A percentile compares a stretch with the other conserved stretches of the same genome.
These are phyloP conservation scores for Venturia oleaginea DNA, from an alignment of 2,329 filamentous ascomycete genomes.

Conservation along the genomic window DNA sequence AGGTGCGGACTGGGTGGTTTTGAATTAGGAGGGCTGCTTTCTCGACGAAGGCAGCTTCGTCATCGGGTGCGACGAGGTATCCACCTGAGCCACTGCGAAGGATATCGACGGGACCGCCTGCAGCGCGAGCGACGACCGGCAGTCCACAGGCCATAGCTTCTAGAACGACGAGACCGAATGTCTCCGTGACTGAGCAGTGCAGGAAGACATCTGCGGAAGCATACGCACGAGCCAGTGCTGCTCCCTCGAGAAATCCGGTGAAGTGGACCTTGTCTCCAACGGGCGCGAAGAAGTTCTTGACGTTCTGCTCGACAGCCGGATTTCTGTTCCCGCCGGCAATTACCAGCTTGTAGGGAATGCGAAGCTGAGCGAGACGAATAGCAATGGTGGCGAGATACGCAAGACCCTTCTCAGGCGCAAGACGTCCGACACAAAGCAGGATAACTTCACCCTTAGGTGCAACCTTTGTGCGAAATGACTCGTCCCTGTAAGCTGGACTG, in stretches of 20 bases:
- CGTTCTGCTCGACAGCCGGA: slow-evolving; percentile 50
- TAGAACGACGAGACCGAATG: slow-evolving; percentile 61
- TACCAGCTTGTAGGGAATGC: slow-evolving; percentile 53
- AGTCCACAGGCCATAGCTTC: slow-evolving; percentile 64
- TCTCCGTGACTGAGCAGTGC: slow-evolving; percentile 63
- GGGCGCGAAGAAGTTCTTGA: slow-evolving; percentile 49
- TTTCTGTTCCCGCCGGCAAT: slow-evolving; percentile 62
- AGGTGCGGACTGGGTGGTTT: slow-evolving; percentile 35
- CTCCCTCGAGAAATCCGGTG: slow-evolving; percentile 54
- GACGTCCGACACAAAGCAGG: slow-evolving; percentile 55
- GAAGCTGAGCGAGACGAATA: slow-evolving; percentile 44
- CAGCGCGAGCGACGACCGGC: slow-evolving; percentile 59
- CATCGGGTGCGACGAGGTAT: slow-evolving; percentile 50
- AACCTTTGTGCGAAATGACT: slow-evolving; percentile 43
- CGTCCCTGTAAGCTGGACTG: slow-evolving; percentile 44
- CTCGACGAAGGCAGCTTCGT: slow-evolving; percentile 49
- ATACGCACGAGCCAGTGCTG: slow-evolving; percentile 54
- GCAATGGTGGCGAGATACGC: slow-evolving; percentile 54
- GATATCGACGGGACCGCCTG: slow-evolving; percentile 61
- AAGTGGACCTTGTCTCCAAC: slow-evolving; percentile 53
- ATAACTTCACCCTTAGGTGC: slow-evolving; percentile 56
- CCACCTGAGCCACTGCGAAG: slow-evolving; percentile 51
- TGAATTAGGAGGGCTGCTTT: slow-evolving; percentile 42
- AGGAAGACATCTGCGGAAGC: slow-evolving; percentile 61
- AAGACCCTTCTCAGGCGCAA: slow-evolving; percentile 64